phyloP scores from a whole-genome alignment of 2,329 filamentous ascomycete genomes.

The Cordyceps tenuipes region DNA sequence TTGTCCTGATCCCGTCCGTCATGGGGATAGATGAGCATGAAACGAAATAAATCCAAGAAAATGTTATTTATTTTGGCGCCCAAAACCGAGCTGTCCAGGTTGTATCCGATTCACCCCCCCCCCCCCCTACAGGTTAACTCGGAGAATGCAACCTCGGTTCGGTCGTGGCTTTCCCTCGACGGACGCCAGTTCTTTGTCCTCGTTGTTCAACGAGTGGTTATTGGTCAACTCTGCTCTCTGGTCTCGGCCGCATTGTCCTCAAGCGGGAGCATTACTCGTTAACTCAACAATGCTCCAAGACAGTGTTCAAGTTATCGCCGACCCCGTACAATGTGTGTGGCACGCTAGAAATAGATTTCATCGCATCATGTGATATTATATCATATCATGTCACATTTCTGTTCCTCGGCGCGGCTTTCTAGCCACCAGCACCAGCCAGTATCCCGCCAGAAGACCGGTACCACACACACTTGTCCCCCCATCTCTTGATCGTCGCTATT shows the following conservation, averaged over 20 bases:
- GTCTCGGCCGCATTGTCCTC: neutral
- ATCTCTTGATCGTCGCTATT: constrained; percentile 11
- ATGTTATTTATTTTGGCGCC: no score
- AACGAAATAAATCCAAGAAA: no score
- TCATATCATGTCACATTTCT: neutral
- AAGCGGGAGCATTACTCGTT: neutral
- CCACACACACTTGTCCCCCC: no score
- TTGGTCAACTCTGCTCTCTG: neutral
- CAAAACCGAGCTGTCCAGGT: neutral
- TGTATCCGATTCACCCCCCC: neutral
- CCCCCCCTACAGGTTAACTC: neutral
- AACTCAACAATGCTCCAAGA: neutral
- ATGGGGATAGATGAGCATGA: no score
- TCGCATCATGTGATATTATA: neutral
- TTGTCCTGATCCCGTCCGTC: no score
- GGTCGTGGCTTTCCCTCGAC: no score
- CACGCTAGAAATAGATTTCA: neutral
- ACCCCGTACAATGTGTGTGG: no score
- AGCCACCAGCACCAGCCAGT: neutral
- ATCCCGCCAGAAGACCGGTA: neutral
- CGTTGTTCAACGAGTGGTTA: neutral
- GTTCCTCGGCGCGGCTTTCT: neutral
- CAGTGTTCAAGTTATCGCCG: neutral
- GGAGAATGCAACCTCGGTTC: neutral
- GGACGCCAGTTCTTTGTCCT: neutral